Percentiles rank a stretch among this genome's conserved stretches.
These are phyloP conservation scores for Schizosaccharomyces cryophilus DNA, from an alignment of 805 yeast genomes.

Conservation along the genomic window DNA sequence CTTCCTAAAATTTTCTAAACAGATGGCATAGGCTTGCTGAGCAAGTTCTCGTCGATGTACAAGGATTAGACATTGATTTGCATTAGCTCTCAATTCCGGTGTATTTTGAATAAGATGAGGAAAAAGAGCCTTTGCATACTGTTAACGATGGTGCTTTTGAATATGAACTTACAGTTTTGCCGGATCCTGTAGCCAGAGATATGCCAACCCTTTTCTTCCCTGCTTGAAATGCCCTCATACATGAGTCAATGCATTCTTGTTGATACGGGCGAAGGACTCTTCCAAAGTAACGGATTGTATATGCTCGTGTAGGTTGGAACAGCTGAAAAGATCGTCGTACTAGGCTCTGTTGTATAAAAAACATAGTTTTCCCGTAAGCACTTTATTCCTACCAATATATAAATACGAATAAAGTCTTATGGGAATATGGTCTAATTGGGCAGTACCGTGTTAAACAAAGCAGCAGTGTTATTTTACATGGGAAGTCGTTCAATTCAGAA, in stretches of 20 bases:
- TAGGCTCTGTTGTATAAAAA: no score
- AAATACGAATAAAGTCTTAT: no score
- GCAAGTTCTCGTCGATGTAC: slow-evolving; percentile 69
- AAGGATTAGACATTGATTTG: slow-evolving; percentile 27
- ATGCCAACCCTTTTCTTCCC: slow-evolving; percentile 45
- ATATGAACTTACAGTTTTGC: slow-evolving; percentile 64
- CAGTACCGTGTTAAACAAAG: no score
- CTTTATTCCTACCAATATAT: no score
- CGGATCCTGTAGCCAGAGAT: slow-evolving; percentile 82
- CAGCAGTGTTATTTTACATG: no score
- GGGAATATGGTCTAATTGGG: no score
- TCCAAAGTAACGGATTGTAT: no score
- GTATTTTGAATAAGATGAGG: slow-evolving; percentile 13
- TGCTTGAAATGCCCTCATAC: slow-evolving; percentile 23
- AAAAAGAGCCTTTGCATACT: slow-evolving; percentile 4
- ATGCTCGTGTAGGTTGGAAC: no score
- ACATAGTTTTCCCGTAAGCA: no score
- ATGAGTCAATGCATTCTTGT: slow-evolving; percentile 35
- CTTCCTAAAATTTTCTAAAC: slow-evolving; percentile 25
- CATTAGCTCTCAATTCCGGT: slow-evolving; percentile 13
- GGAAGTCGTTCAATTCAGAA: no score
- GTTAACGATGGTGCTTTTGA: slow-evolving; percentile 23
- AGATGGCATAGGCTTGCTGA: slow-evolving; percentile 34
- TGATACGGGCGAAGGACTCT: slow-evolving; percentile 29
- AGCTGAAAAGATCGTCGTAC: no score